Base-by-base conservation (phyloP, 768 basidiomycete genomes). In the Kwoniella sp. region DNA sequence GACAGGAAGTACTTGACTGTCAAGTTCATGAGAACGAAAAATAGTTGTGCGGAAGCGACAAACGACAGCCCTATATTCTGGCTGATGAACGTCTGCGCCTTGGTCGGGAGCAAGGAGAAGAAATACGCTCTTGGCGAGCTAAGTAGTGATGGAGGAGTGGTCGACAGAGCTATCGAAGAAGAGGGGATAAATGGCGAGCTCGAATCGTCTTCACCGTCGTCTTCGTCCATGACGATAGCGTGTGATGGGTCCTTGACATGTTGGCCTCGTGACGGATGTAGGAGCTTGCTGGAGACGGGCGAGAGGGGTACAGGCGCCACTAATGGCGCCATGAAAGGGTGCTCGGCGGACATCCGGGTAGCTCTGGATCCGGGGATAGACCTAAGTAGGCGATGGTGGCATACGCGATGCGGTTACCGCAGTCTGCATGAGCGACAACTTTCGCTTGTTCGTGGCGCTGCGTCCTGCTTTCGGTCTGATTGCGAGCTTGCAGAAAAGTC, bases 1-100 rank as follows among this genome's bases (percentile, higher is more conserved):
- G 62, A 54, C 52, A 82, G 80, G 53, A 87, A 71, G 54, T 76
- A 77, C 73, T 87, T 86, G 37, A 87, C 85, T 5, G 79, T 74
- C 3, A 83, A 75, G 44, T 82, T 82, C 78, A 84, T 83, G 25
- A 79, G 67, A 10, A 56, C 60, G 44, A 84, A 79, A 71, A 83
- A 83, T 12, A 82, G 74, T 64, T 85, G 82, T 9, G 83, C 69
- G 2, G 74, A 73, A 5, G 78, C 78, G 15, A 87, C 79, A 15
- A 85, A 76, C 28, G 84, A 69, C 45, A 88, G 71, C 8, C 86
- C 86, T 3, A 75, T 69, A 71, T 87, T 86, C 37, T 57, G 36
- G 3, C 38, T 11, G 34, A 56, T 46, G 33, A 61, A 54, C 10
- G 51, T 26, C 1, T 14, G 32, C 3, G 37, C 9, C 2, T 25